phyloP scores from a whole-genome alignment of 2,329 filamentous ascomycete species.

The Alternaria sp. region DNA sequence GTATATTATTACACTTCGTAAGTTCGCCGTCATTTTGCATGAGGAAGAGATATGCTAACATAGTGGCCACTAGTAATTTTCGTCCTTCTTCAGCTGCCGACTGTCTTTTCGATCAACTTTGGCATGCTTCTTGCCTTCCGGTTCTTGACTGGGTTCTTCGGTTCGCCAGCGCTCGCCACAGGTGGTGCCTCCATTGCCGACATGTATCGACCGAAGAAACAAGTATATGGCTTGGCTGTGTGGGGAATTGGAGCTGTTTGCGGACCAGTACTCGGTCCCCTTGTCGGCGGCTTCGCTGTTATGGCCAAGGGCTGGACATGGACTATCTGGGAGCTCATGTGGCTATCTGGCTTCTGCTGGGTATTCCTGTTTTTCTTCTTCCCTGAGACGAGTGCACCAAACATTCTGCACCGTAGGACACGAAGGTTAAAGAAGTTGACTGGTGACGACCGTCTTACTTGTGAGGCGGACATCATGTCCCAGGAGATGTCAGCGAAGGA shows the following conservation, averaged over 20 bases:
- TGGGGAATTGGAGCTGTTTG: conserved; percentile 55
- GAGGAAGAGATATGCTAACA: neutral
- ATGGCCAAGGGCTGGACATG: conserved; percentile 51
- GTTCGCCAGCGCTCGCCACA: conserved; percentile 57
- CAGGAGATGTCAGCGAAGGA: conserved; percentile 52
- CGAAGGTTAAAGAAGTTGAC: conserved; percentile 53
- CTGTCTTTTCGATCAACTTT: conserved; percentile 58
- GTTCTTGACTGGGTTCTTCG: conserved; percentile 61
- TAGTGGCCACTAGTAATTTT: conserved; percentile 50
- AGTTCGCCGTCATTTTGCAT: neutral
- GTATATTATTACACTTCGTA: conserved; percentile 33
- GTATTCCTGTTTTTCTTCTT: conserved; percentile 54
- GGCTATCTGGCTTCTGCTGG: conserved; percentile 52
- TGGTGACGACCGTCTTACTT: conserved; percentile 51
- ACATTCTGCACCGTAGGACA: conserved; percentile 55
- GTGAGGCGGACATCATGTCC: conserved; percentile 52
- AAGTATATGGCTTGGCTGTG: conserved; percentile 52
- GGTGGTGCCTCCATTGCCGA: conserved; percentile 58
- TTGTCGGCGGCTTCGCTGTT: conserved; percentile 55
- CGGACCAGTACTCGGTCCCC: conserved; percentile 55
- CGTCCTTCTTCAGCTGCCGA: conserved; percentile 58
- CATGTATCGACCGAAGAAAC: conserved; percentile 53
- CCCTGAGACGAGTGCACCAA: conserved; percentile 52
- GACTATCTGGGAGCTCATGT: conserved; percentile 56
- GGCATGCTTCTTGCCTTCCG: conserved; percentile 62